phyloP scores from a whole-genome alignment of 352 stramenopile species.

The Globisporangium spiculum region DNA sequence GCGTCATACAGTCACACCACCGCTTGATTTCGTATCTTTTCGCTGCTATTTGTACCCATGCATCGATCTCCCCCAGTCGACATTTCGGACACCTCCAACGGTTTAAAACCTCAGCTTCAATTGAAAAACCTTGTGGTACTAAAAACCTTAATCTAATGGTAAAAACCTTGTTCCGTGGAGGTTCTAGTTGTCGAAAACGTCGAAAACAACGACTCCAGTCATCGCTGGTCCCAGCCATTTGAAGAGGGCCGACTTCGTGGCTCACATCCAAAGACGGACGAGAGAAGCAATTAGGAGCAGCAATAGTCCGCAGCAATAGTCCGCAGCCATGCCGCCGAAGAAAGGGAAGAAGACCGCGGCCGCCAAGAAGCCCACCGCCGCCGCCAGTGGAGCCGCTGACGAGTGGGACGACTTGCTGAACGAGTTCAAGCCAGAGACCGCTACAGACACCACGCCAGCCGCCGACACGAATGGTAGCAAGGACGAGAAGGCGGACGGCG shows the following conservation, averaged over 20 bases:
- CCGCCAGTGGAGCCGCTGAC: constrained; percentile 24
- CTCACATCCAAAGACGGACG: background rate
- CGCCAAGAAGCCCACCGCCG: constrained; percentile 44
- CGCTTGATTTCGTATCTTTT: no score
- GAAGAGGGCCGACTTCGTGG: background rate
- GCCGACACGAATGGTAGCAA: constrained; percentile 12
- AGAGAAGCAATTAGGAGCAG: background rate
- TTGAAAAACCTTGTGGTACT: background rate
- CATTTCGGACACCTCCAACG: background rate
- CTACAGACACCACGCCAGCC: constrained; percentile 16
- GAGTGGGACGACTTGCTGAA: constrained; percentile 76
- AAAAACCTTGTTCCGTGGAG: background rate
- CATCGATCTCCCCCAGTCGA: no score
- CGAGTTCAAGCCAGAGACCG: constrained; percentile 45
- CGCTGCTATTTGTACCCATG: no score
- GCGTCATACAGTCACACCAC: no score
- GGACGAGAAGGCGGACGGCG: constrained; percentile 13
- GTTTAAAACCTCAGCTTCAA: background rate
- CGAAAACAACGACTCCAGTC: background rate
- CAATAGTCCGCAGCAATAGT: background rate
- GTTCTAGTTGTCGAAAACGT: background rate
- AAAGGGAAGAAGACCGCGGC: constrained; percentile 71
- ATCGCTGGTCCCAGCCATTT: no score
- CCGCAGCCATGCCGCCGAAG: constrained; percentile 63
- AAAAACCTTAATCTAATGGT: no score